Evolutionary conservation across 1,284 basidiomycete genomes (phyloP).

Genomic region (Neolentinus lepideus): DNA sequence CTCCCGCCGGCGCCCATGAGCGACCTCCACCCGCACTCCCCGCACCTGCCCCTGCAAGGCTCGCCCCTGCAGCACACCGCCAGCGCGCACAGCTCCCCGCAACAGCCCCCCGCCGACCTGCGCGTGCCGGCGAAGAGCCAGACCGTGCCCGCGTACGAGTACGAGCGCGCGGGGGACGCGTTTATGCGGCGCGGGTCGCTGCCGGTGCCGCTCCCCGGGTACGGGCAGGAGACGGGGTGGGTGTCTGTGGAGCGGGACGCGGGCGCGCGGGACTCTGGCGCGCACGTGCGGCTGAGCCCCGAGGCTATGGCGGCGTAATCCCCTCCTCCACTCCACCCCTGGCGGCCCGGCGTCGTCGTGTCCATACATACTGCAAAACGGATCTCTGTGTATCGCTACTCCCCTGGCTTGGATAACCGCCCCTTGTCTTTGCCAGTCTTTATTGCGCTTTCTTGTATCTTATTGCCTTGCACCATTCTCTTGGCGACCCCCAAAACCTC

Average conservation of each 20-base stretch:
- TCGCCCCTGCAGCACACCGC: conserved; percentile 17
- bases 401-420: conserved; percentile 10
- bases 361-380: not conserved
- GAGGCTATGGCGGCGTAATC: not conserved
- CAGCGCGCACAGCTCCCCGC: conserved; percentile 17
- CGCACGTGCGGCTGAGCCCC: not conserved
- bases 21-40: conserved; percentile 34
- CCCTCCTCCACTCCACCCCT: not conserved
- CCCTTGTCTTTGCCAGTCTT: conserved; percentile 12
- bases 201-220: conserved; percentile 15
- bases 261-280: too few relatives aligned
- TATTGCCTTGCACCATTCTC: conserved; percentile 8
- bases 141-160: conserved; percentile 2
- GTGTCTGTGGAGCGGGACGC: not conserved
- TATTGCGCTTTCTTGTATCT: conserved; percentile 10
- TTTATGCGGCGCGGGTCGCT: conserved; percentile 24
- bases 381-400: conserved; percentile 7
- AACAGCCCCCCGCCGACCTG: conserved; percentile 29
- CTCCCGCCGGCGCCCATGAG: conserved; percentile 62
- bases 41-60: conserved; percentile 27
- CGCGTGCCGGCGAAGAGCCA: conserved; percentile 17
- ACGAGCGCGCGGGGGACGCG: conserved; percentile 16
- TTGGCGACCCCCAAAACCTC: not conserved
- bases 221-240: not conserved
- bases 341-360: not conserved